Evolutionary conservation across 768 basidiomycete genomes (phyloP).

Genomic region (Mycena maculata): DNA sequence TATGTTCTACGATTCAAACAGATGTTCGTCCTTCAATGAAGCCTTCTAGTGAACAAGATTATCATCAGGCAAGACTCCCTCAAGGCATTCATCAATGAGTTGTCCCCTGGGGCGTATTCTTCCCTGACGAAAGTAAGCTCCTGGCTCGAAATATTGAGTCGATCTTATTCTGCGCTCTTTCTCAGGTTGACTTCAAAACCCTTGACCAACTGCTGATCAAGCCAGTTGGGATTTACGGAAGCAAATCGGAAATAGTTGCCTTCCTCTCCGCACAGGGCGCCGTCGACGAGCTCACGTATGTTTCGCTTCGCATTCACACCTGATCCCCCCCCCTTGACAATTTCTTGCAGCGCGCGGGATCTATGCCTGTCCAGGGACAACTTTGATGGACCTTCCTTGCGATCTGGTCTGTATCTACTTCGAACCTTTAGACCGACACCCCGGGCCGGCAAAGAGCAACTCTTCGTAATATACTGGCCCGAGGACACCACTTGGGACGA

Average conservation of each 20-base stretch:
- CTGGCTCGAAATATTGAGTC: background rate
- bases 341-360: background rate
- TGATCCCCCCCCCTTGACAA: background rate
- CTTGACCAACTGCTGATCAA: constrained; percentile 59
- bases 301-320: background rate
- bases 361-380: constrained; percentile 31
- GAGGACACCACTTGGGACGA: constrained; percentile 71
- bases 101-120: constrained; percentile 62
- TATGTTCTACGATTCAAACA: background rate
- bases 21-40: background rate
- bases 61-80: constrained; percentile 67
- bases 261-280: constrained; percentile 52
- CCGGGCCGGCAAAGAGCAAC: constrained; percentile 37
- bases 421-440: constrained; percentile 30
- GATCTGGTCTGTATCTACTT: constrained; percentile 63
- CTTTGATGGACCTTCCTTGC: constrained; percentile 44
- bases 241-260: constrained; percentile 59
- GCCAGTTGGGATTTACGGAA: constrained; percentile 69
- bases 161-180: background rate
- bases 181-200: constrained; percentile 61
- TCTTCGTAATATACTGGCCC: constrained; percentile 71
- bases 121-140: constrained; percentile 56
- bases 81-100: constrained; percentile 56
- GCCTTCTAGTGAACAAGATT: constrained; percentile 64
- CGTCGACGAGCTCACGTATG: constrained; percentile 57